Base-by-base conservation (phyloP, 345 rosid genomes). In the Laguncularia racemosa region DNA sequence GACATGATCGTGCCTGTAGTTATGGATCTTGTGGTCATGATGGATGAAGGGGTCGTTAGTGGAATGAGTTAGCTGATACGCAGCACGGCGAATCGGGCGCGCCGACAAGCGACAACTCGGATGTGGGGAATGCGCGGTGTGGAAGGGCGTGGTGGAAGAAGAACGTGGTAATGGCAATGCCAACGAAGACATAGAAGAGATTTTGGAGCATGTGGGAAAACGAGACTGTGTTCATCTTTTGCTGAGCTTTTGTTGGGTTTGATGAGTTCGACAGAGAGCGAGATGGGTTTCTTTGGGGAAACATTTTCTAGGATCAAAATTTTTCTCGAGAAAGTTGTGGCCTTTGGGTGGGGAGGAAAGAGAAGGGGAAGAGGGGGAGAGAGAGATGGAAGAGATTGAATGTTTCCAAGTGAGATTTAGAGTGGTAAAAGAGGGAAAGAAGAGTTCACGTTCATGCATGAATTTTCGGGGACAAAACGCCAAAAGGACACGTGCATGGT, bases 111-210 rank as follows among this genome's bases (percentile, higher is more conserved):
- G 13, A 33, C 20, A 47, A 12, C 59, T 17, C 53, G 48, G 59
- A 1, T 20, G 21, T 16, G 2, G 53, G 12, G 66, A 11, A 17
- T 3, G 15, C 9, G 2, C 78, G 53, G 20, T 66, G n/a, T 44
- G 84, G 85, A 54, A 23, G 28, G 4, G 70, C 69, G 11, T 73
- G 14, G 52, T 66, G 76, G 86, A 88, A 88, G 44, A 81, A 77
- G 59, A 85, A 58, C 10, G 84, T 62, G 1, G 93, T 67, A 58
- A 88, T 74, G 70, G 72, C 71, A 69, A 85, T 71, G 56, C 96
- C 93, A 38, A 75, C 44, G 71, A 88, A 72, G 50, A 85, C 68
- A 50, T 71, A 88, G 40, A 80, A 16, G 20, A 78, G 76, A 3
- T 88, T 73, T 62, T 83, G 92, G 45, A 78, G 75, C 4, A 71